Conservation (phyloP, 129 eudicot species). For the Centrapalus pauciflorus region DNA sequence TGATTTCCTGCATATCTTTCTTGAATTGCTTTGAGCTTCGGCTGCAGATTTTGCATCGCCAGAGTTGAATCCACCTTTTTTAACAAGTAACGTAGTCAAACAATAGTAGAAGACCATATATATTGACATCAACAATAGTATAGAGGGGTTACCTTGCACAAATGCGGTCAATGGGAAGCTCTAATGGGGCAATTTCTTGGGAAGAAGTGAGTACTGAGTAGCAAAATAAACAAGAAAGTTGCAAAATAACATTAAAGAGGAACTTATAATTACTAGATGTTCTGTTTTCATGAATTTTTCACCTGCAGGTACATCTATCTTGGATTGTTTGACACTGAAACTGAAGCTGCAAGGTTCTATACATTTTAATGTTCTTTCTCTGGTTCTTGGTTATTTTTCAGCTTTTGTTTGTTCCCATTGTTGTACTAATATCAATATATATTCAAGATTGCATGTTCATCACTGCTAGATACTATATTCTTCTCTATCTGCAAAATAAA, state of each 20-base stretch:
- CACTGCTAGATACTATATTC: too few relatives aligned
- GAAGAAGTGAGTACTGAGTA: constrained; percentile 66
- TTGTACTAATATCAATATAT: too few relatives aligned
- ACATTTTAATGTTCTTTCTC: neutral
- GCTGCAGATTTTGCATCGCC: constrained; percentile 84
- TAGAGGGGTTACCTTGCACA: constrained; percentile 79
- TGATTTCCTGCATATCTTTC: constrained; percentile 98
- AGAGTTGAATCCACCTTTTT: constrained; percentile 82
- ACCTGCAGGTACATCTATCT: constrained; percentile 71
- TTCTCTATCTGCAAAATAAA: too few relatives aligned
- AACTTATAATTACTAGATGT: neutral
- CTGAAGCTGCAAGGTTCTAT: constrained; percentile 83
- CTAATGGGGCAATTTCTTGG: constrained; percentile 88
- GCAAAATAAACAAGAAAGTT: neutral
- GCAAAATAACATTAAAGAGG: neutral
- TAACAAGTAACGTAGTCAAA: constrained; percentile 13
- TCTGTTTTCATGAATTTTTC: neutral
- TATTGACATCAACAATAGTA: constrained; percentile 64
- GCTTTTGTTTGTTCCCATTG: neutral
- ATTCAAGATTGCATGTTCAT: too few relatives aligned
- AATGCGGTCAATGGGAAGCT: constrained; percentile 92
- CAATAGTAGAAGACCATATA: neutral
- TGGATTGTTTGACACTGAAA: constrained; percentile 81
- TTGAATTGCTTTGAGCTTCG: constrained; percentile 47
- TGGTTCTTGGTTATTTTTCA: neutral